Percentiles rank a stretch among this genome's conserved stretches.
These are phyloP conservation scores for Actinidia polygama DNA, from an alignment of 179 eudicot species.

Conservation along the genomic window DNA sequence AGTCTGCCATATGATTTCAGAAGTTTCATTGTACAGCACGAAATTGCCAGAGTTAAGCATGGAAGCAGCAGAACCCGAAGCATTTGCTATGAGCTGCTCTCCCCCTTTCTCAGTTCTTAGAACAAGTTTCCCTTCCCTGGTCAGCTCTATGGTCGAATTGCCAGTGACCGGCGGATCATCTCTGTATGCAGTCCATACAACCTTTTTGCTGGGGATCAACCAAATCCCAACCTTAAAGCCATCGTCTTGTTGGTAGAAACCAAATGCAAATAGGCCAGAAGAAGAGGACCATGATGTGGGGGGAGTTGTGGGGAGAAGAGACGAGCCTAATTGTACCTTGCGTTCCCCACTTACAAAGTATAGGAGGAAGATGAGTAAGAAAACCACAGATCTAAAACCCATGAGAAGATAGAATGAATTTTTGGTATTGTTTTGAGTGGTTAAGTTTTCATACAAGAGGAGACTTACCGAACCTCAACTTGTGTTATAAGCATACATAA, in stretches of 20 bases:
- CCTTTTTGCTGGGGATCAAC: not conserved
- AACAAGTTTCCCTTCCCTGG: not conserved
- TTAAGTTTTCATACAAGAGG: too few relatives aligned
- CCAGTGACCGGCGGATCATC: not conserved
- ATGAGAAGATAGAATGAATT: too few relatives aligned
- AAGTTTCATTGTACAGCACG: not conserved
- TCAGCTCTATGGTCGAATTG: not conserved
- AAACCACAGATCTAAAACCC: too few relatives aligned
- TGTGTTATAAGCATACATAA: too few relatives aligned
- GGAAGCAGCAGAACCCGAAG: not conserved
- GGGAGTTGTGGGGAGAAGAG: not conserved
- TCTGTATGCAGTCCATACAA: not conserved
- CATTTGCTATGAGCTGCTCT: not conserved
- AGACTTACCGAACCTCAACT: too few relatives aligned
- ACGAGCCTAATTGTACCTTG: not conserved
- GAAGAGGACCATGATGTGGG: not conserved
- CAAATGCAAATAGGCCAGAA: not conserved
- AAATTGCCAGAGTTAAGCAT: slow-evolving; percentile 3
- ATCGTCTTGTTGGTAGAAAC: not conserved
- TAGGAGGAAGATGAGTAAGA: too few relatives aligned
- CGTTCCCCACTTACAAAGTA: too few relatives aligned
- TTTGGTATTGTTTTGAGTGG: too few relatives aligned
- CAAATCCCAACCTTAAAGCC: not conserved
- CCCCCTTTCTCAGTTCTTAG: not conserved
- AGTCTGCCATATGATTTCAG: not conserved